Evolutionary conservation across 306 rosid species (phyloP).

Genomic region (Boehmeria nivea): DNA sequence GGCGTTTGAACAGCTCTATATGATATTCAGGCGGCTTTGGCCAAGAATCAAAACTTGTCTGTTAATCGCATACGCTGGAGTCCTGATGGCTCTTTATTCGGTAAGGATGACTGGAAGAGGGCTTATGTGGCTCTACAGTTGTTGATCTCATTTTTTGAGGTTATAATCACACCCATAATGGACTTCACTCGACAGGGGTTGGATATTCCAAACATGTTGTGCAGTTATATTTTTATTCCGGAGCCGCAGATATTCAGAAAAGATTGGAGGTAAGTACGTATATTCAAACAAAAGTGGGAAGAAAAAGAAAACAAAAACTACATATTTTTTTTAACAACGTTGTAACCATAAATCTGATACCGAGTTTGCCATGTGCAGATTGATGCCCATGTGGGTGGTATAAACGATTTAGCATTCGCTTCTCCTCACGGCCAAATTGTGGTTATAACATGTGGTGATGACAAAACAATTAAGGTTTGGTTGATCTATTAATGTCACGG

Average conservation of each 20-base stretch:
- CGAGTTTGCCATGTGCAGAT: constrained; percentile 34
- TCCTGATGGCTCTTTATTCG: constrained; percentile 72
- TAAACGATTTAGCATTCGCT: constrained; percentile 78
- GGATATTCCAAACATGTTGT: constrained; percentile 80
- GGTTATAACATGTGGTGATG: constrained; percentile 79
- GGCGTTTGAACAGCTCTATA: too few species aligned
- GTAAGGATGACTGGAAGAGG: constrained; percentile 32
- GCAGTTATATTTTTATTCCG: constrained; percentile 63
- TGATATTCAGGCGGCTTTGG: too few species aligned
- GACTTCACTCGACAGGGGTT: constrained; percentile 41
- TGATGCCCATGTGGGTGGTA: constrained; percentile 77
- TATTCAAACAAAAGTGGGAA: background rate
- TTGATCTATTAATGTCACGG: constrained; percentile 9
- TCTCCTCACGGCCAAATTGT: constrained; percentile 59
- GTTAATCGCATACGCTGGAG: constrained; percentile 83
- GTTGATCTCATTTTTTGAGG: too few species aligned
- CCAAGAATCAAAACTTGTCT: constrained; percentile 61
- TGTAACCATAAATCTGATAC: too few species aligned
- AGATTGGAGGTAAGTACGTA: constrained; percentile 60
- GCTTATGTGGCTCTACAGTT: too few species aligned
- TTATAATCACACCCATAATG: background rate
- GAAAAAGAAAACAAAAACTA: constrained; percentile 2
- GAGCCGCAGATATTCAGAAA: constrained; percentile 46
- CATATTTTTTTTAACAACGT: too few species aligned
- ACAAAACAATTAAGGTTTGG: constrained; percentile 72